These are phyloP conservation scores for Blastobotrys muscicola DNA, from an alignment of 805 yeast genomes.

Conservation along the genomic window DNA sequence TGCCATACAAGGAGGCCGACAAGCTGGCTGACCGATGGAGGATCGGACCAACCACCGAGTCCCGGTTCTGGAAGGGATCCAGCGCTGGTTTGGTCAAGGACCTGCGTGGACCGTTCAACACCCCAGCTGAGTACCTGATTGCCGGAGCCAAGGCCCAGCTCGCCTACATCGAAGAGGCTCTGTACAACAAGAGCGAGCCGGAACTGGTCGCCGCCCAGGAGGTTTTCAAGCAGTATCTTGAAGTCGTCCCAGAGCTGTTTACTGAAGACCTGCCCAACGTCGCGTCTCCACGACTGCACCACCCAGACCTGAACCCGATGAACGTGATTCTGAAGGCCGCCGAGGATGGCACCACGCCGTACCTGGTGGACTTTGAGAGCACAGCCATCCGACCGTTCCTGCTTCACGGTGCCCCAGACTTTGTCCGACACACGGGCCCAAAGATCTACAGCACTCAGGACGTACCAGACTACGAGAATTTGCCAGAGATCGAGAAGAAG, in stretches of 20 bases:
- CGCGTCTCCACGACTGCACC: constrained; percentile 60
- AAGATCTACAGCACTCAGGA: constrained; percentile 74
- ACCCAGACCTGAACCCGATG: constrained; percentile 87
- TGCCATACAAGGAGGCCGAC: constrained; percentile 52
- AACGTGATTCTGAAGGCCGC: constrained; percentile 53
- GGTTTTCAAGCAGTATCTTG: constrained; percentile 53
- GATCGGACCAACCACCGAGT: constrained; percentile 84
- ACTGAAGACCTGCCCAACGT: constrained; percentile 39
- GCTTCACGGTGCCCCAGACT: constrained; percentile 69
- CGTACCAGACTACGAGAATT: constrained; percentile 54
- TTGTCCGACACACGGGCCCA: constrained; percentile 80
- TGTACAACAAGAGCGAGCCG: constrained; percentile 36
- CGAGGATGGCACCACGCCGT: constrained; percentile 24
- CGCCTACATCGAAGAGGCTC: constrained; percentile 46
- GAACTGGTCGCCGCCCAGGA: constrained; percentile 34
- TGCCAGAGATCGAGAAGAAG: constrained; percentile 64
- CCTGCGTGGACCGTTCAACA: constrained; percentile 70
- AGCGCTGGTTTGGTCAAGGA: constrained; percentile 42
- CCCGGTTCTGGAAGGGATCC: constrained; percentile 60
- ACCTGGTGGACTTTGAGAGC: constrained; percentile 77
- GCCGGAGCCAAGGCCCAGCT: constrained; percentile 60
- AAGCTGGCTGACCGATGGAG: constrained; percentile 63
- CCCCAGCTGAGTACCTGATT: constrained; percentile 53
- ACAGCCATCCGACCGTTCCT: constrained; percentile 73
- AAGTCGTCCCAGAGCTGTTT: constrained; percentile 50